Evolutionary conservation across 164 flowering plant species (phyloP), one percentile per base, ranked within the genome.

Genomic region (Stephania yunnanensis): DNA sequence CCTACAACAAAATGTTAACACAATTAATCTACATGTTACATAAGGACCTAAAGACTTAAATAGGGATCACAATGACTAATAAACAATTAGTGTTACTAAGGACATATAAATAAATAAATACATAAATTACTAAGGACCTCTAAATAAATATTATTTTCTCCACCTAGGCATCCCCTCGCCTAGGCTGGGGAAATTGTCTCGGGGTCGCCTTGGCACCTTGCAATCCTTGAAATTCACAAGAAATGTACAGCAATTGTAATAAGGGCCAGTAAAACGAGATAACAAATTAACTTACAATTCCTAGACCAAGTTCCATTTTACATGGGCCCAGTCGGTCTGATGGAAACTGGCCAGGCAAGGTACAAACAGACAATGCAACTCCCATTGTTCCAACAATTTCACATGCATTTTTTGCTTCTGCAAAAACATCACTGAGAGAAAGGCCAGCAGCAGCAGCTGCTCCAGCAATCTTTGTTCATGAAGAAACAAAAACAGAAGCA

Each of bases 251-350:
- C 78, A 64, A 30, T 31, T 20, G 13, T 55, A 10, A 55, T 50
- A 30, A 69, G 58, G 73, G 67, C 25, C 66, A 46, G 66, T 50
- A 76, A 46, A 13, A 63, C 25, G 22, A 12, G 72, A 46, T 52
- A 31, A 71, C 19, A 46, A 17, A 31, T 46, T n/a, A 48, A 80
- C 97, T 85, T 85, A 95, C 98, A 80, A 95, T 91, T 82, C 98
- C 98, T 80, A 95, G 98, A 76, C 99, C 99, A 78, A 95, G 92
- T 85, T 95, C 99, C 93, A 95, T 95, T 82, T 92, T 95, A 73
- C 92, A 97, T 42, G 91, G 90, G 73, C 97, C 96, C 73, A 92
- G 69, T 73, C 98, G 94, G 78, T 95, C 98, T 71, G 97, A 83
- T 45, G 93, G 84, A 31, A 87, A 87, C 82, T 85, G 95, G 76